Base-by-base conservation (phyloP, 495 filamentous ascomycete species). In the Pseudoneurospora amorphoporcata region DNA sequence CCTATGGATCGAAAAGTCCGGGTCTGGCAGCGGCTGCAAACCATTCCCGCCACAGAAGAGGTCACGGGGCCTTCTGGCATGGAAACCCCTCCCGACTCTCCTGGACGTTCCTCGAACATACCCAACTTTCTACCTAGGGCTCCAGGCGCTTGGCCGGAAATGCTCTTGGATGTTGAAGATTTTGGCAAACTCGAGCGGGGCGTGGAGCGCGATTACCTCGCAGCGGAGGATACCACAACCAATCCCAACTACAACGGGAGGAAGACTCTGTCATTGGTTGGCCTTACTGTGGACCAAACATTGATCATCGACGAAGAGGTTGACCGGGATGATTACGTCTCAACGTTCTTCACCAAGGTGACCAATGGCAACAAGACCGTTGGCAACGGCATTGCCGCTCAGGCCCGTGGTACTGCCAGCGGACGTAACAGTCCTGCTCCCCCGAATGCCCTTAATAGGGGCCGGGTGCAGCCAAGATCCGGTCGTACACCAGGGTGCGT, bases 261-360 rank as follows among this genome's bases (percentile, higher is more conserved):
- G 42, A 87, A 88, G 79, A 88, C 83, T 14, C 77, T 97, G 68
- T 82, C 85, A 29, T 77, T 88, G 23, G 87, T 87, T 39, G 93
- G 91, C 7, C 84, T 97, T 6, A 86, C 86, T 39, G 86, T 88
- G 29, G 90, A 90, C 71, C 86, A 91, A 72, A 86, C 89, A 12
- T 83, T 97, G 53, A 86, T 97, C 32, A 81, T 98, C 1, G 94
- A 97, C 79, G 94, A 97, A 77, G 83, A 87, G 73, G 81, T 91
- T n/a, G 85, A 81, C 29, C 85, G 86, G 68, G 88, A 89, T 35
- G 84, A 86, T 47, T 94, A 87, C 85, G 85, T 90, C 8, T 93
- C 91, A 8, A 85, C 80, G 16, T 90, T 65, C 29, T 65, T 65
- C 14, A 65, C 53, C 29, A 65, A 65, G 14, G 29, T 65, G 53